Evolutionary conservation across 1,284 basidiomycete species (phyloP).

Genomic region (Ceratobasidium sp.): DNA sequence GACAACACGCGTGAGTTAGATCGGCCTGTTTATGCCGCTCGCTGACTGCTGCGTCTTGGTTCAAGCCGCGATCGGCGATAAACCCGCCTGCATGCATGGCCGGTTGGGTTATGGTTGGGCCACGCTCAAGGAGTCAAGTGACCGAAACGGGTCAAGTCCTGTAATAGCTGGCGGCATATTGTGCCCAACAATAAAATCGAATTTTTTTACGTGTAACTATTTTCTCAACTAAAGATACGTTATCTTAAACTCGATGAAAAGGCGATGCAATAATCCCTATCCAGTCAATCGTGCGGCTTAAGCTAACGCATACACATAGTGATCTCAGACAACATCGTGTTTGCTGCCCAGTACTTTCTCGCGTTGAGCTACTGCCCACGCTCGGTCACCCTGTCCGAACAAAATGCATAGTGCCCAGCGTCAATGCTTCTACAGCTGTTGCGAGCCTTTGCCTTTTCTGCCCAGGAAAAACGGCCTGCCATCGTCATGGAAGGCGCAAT

Average conservation of each 20-base stretch:
- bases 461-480: constrained; percentile 1
- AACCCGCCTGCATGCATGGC: not conserved
- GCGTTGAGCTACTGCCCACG: not conserved
- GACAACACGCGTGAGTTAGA: not conserved
- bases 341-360: not conserved
- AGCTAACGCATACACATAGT: not conserved
- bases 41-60: constrained; percentile 7
- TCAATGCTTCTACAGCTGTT: not conserved
- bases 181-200: no score
- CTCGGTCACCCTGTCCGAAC: not conserved
- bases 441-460: not conserved
- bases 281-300: not conserved
- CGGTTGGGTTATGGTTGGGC: no score
- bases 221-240: no score
- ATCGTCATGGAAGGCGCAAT: not conserved
- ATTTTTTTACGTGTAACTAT: no score
- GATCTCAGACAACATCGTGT: not conserved
- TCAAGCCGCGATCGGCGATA: not conserved
- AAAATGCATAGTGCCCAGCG: not conserved
- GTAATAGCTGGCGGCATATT: no score
- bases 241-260: no score
- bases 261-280: no score
- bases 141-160: no score
- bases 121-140: not conserved
- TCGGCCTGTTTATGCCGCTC: not conserved